These are phyloP conservation scores for Pleodorina starrii DNA, from an alignment of 139 green algal species.

Conservation along the genomic window DNA sequence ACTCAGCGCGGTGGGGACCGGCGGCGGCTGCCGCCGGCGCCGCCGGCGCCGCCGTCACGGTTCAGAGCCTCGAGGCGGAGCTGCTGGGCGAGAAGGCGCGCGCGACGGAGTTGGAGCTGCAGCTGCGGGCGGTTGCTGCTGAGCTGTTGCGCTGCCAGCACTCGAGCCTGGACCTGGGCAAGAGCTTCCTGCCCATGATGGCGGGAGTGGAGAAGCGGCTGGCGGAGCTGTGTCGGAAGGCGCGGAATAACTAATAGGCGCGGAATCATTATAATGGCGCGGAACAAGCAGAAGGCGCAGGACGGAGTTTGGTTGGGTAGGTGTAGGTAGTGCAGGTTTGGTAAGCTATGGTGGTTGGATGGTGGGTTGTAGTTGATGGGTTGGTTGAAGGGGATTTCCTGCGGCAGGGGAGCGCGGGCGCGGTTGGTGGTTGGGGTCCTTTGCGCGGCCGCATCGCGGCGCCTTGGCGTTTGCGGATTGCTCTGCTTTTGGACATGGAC, in stretches of 20 bases:
- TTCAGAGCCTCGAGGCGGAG: slow-evolving; percentile 23
- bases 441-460: too few species aligned
- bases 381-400: too few species aligned
- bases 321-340: too few species aligned
- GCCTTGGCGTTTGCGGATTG: too few species aligned
- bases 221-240: slow-evolving; percentile 35
- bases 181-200: slow-evolving; percentile 60
- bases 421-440: too few species aligned
- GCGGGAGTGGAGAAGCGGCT: slow-evolving; percentile 63
- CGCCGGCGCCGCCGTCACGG: not conserved
- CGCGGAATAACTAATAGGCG: not conserved
- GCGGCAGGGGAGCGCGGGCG: too few species aligned
- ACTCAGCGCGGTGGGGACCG: slow-evolving; percentile 72
- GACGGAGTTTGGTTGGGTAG: too few species aligned
- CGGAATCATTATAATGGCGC: too few species aligned
- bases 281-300: too few species aligned
- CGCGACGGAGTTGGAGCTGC: slow-evolving; percentile 57
- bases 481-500: too few species aligned
- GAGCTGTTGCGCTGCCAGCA: slow-evolving; percentile 67
- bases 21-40: not conserved
- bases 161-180: slow-evolving; percentile 42
- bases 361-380: too few species aligned
- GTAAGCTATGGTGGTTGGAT: too few species aligned
- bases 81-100: slow-evolving; percentile 56
- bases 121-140: slow-evolving; percentile 57